These are phyloP conservation scores for Lithohypha guttulata DNA, from an alignment of 2,329 filamentous ascomycete species.

Conservation along the genomic window DNA sequence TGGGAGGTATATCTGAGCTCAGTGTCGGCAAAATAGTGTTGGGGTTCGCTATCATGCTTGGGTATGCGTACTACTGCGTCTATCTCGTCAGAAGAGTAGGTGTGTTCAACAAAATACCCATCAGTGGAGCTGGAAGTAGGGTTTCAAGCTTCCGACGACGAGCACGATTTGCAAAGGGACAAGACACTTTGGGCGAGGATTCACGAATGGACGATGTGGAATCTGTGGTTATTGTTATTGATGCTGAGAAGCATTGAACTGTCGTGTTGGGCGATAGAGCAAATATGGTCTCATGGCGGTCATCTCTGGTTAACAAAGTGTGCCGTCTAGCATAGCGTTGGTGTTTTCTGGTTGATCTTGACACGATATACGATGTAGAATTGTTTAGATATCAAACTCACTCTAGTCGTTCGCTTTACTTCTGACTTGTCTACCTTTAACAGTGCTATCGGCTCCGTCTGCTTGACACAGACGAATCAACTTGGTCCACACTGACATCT, in stretches of 20 bases:
- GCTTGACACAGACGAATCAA: too few species aligned
- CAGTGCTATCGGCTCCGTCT: too few species aligned
- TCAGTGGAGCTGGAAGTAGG: not conserved
- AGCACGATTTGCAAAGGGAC: constrained; percentile 1
- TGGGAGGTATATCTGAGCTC: constrained; percentile 21
- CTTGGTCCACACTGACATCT: too few species aligned
- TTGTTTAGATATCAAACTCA: too few species aligned
- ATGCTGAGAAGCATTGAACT: constrained; percentile 5
- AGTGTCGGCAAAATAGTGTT: constrained; percentile 17
- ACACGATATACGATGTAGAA: not conserved
- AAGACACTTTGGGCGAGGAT: not conserved
- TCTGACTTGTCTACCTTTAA: not conserved
- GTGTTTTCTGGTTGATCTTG: not conserved
- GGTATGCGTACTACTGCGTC: constrained; percentile 10
- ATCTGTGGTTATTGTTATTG: constrained; percentile 5
- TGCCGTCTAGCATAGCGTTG: constrained; percentile 1
- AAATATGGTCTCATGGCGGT: too few species aligned
- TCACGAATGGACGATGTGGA: constrained; percentile 1
- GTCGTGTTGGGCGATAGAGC: too few species aligned
- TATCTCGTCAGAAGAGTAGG: constrained; percentile 1
- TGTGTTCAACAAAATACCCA: not conserved
- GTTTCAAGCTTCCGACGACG: not conserved
- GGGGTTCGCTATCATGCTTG: constrained; percentile 11
- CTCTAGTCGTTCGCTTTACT: constrained; percentile 1
- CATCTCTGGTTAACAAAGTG: too few species aligned